Conservation (phyloP, 1,284 basidiomycete species). For the Trichosporon faecale region DNA sequence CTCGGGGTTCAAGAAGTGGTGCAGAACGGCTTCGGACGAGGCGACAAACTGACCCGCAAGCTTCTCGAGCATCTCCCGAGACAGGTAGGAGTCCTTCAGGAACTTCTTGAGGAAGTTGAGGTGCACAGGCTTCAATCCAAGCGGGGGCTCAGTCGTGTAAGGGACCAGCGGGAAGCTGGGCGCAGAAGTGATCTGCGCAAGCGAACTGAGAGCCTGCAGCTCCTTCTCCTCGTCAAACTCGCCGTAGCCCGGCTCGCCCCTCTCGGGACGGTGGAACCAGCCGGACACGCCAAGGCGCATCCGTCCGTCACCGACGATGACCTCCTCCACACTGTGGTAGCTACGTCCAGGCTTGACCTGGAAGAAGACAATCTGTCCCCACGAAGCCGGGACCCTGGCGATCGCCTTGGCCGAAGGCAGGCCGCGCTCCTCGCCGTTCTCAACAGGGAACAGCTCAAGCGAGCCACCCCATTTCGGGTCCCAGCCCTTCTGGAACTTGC, state of each 20-base stretch:
- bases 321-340: conserved; percentile 97
- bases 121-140: conserved; percentile 62
- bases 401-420: conserved; percentile 44
- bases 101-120: conserved; percentile 71
- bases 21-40: conserved; percentile 86
- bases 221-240: conserved; percentile 65
- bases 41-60: conserved; percentile 79
- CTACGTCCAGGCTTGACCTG: conserved; percentile 73
- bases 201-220: conserved; percentile 58
- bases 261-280: conserved; percentile 92
- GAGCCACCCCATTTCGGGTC: conserved; percentile 87
- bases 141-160: conserved; percentile 45
- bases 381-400: conserved; percentile 57
- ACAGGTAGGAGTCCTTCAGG: conserved; percentile 87
- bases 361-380: conserved; percentile 98
- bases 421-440: conserved; percentile 49
- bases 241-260: conserved; percentile 83
- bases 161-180: conserved; percentile 53
- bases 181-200: conserved; percentile 59
- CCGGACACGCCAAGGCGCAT: conserved; percentile 85
- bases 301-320: conserved; percentile 73
- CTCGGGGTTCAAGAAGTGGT: conserved; percentile 70
- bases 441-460: conserved; percentile 83
- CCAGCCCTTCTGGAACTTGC: conserved; percentile 57
- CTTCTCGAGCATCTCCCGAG: conserved; percentile 72